Base-by-base conservation (phyloP, 2,329 filamentous ascomycete genomes). In the Aspergillus nomiae region DNA sequence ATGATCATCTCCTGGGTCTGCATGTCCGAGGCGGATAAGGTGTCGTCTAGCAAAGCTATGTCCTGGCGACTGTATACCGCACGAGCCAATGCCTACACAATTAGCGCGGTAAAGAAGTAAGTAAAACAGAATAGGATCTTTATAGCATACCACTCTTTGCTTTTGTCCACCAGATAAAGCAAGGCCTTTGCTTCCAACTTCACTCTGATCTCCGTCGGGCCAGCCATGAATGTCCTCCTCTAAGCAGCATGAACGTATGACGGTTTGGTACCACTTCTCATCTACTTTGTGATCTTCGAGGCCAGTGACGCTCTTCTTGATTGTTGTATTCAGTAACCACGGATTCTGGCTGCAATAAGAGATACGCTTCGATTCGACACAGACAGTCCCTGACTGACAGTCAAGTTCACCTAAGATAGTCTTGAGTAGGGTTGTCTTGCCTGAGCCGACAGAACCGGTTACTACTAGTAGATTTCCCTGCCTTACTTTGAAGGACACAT, bases 251-350 rank as follows among this genome's bases (percentile, higher is more conserved):
- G 24, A 24, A 14, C 4, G 21, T 24, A 48, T 14, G 21, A 48
- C 45, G 21, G 45, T 26, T 28, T 26, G 5, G 14, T 48, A 48
- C 45, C 24, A 28, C 21, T 24, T 26, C 45, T 48, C 45, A 26
- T 48, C 24, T 11, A 48, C 12, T 0, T 74, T 76, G 0, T 79
- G 78, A 1, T 51, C 19, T 6, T 32, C 57, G 8, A 59, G 41
- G 58, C 45, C 45, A 24, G 21, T 14, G 24, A 94, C 89, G 70
- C 94, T 94, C 58, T 92, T 88, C 59, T 85, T 86, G 65, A 94
- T 86, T n/a, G 87, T 90, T 1, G 88, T 88, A 69, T 93, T 93
- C 71, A 93, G 90, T 46, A 94, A 90, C 28, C 48, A 32, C 3
- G 28, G 28, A 16, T n/a, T 21, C 3, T 51, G 48, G 12, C 48